Conservation (phyloP, 495 filamentous ascomycete species). For the Aspergillus bridgeri region DNA sequence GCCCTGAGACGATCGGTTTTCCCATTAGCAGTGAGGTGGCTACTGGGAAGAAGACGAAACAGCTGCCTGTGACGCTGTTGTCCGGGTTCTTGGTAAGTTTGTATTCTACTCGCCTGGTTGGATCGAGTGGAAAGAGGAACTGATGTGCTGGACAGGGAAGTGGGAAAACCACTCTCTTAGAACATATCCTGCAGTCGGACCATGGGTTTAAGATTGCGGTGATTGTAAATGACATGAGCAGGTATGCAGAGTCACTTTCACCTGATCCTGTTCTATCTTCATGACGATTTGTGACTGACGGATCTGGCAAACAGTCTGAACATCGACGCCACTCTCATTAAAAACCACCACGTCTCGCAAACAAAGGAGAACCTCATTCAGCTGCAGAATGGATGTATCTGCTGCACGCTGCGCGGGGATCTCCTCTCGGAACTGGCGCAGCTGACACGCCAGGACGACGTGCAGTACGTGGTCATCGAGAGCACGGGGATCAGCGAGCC, state of each 20-base stretch:
- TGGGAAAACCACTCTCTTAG: conserved; percentile 56
- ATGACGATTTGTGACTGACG: not conserved
- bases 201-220: conserved; percentile 54
- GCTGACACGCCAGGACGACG: conserved; percentile 43
- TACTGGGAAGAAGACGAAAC: conserved; percentile 11
- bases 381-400: conserved; percentile 61
- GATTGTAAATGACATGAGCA: conserved; percentile 58
- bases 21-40: conserved; percentile 5
- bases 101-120: not conserved
- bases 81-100: conserved; percentile 44
- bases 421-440: conserved; percentile 51
- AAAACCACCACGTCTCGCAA: conserved; percentile 47
- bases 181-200: conserved; percentile 52
- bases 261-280: not conserved
- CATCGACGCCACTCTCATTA: conserved; percentile 54
- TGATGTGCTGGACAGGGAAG: conserved; percentile 34
- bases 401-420: conserved; percentile 58
- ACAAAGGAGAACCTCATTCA: conserved; percentile 57
- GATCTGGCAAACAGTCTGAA: conserved; percentile 36
- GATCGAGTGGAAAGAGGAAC: not conserved
- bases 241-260: conserved; percentile 21
- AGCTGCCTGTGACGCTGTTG: conserved; percentile 45
- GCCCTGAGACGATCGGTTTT: conserved; percentile 22
- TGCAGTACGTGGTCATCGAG: conserved; percentile 59
- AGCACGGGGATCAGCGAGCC: conserved; percentile 61